Base-by-base conservation (phyloP, 2,329 filamentous ascomycete species). In the Zopfia rhizophila region DNA sequence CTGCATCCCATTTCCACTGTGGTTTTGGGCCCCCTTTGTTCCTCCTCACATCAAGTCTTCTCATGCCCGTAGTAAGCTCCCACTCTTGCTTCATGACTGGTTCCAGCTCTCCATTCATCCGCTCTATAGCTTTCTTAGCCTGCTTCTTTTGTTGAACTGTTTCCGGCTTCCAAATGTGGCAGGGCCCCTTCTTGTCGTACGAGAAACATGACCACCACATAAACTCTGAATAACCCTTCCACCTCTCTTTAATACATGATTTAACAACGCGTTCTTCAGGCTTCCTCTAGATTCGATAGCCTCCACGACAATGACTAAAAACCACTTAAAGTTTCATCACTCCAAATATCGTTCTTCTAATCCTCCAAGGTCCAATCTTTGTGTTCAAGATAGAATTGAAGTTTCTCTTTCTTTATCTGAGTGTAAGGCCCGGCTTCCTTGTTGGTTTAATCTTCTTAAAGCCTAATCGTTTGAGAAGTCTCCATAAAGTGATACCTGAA, bases 341-440 rank as follows among this genome's bases (percentile, higher is more conserved):
- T 25, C 48, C 13, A 53, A n/a, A 53, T 53, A 25, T 48, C 38
- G 19, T 53, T 45, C 25, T 46, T 52, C 47, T n/a, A 57, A 32
- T 50, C 32, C 42, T 57, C 25, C 36, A 49, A 28, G 4, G 29
- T 46, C 49, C n/a, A 50, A 29, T 43, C 18, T 16, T 37, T 36
- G 19, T 37, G 12, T 4, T 29, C 8, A 19, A 44, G 38, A 30
- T 28, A 48, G 25, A 7, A 51, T 1, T 28, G 22, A 30, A 48
- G 16, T 17, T 33, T 25, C 11, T 38, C 30, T 16, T 33, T 22
- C 28, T 36, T 40, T 25, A 49, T 49, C 45, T 41, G 28, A 23
- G 38, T 35, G 39, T 54, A 10, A 51, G 37, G 23, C 39, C n/a
- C 47, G 48, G 48, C 37, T 51, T 47, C 36, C 38, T 51, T 11